These are phyloP conservation scores for Phytophthora sojae DNA, from an alignment of 352 stramenopile species.

Conservation along the genomic window DNA sequence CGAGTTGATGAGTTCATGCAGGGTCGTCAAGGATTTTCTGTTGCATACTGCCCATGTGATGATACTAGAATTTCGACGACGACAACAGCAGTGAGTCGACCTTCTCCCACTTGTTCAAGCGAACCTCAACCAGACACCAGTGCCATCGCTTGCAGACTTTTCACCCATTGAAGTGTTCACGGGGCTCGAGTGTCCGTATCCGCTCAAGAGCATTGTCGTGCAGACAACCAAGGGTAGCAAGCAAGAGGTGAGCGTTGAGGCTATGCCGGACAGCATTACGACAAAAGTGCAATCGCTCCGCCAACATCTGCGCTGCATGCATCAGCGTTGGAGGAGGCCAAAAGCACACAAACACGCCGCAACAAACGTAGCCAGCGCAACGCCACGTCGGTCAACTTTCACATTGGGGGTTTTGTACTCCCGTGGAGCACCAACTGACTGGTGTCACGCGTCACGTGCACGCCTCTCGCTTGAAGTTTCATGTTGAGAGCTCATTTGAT, in stretches of 20 bases:
- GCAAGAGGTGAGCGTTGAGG: slow-evolving; percentile 1
- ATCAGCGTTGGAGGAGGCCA: not conserved
- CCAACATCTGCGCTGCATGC: slow-evolving; percentile 6
- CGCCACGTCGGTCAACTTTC: slow-evolving; percentile 8
- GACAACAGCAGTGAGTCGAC: slow-evolving; percentile 5
- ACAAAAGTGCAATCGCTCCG: not conserved
- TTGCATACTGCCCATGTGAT: slow-evolving; percentile 34
- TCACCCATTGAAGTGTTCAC: slow-evolving; percentile 8
- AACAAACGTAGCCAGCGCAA: slow-evolving; percentile 3
- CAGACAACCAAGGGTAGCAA: not conserved
- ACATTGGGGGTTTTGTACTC: not conserved
- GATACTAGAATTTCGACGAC: slow-evolving; percentile 1
- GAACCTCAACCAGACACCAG: slow-evolving; percentile 4
- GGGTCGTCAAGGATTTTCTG: not conserved
- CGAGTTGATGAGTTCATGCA: slow-evolving; percentile 1
- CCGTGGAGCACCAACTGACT: slow-evolving; percentile 2
- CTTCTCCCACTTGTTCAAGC: slow-evolving; percentile 5
- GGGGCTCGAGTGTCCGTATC: slow-evolving; percentile 4
- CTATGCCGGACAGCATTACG: not conserved
- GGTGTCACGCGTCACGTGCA: slow-evolving; percentile 1
- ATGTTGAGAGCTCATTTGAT: slow-evolving; percentile 4
- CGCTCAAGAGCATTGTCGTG: slow-evolving; percentile 7
- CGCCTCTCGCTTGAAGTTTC: not conserved
- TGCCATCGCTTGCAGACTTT: slow-evolving; percentile 3
- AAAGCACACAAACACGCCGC: not conserved